Conservation (phyloP, 2,329 filamentous ascomycete genomes). For the Blastomyces gilchristii region DNA sequence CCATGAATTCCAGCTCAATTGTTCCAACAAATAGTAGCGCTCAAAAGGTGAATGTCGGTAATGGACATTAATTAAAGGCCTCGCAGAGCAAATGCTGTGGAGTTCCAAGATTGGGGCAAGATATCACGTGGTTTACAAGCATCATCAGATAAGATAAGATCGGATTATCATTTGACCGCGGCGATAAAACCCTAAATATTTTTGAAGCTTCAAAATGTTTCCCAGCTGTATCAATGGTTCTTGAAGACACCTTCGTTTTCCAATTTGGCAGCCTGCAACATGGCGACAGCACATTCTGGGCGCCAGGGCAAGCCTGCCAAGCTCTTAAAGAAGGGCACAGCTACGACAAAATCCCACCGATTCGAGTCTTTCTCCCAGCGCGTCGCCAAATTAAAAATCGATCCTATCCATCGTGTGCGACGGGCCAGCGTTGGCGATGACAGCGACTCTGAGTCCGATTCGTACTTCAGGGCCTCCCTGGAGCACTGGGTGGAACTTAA, state of each 20-base stretch:
- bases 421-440: slow-evolving; percentile 69
- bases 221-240: neutral
- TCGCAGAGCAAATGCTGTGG: too few species aligned
- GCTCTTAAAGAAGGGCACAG: slow-evolving; percentile 56
- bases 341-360: slow-evolving; percentile 70
- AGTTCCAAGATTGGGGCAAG: too few species aligned
- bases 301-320: slow-evolving; percentile 60
- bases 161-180: slow-evolving; percentile 6
- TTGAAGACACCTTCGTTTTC: neutral
- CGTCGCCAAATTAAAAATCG: slow-evolving; percentile 83
- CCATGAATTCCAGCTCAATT: too few species aligned
- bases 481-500: slow-evolving; percentile 90
- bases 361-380: slow-evolving; percentile 88
- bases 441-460: slow-evolving; percentile 65
- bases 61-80: neutral
- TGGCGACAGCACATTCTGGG: slow-evolving; percentile 49
- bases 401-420: slow-evolving; percentile 82
- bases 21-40: neutral
- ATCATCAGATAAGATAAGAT: slow-evolving; percentile 7
- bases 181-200: neutral
- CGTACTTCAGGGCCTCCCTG: slow-evolving; percentile 73
- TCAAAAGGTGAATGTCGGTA: neutral
- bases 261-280: slow-evolving; percentile 22
- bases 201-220: slow-evolving; percentile 17
- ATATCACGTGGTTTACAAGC: neutral